A percentile compares a stretch with the other conserved stretches of the same genome.
Conservation (phyloP, 345 rosid genomes). For the Reutealis trisperma region DNA sequence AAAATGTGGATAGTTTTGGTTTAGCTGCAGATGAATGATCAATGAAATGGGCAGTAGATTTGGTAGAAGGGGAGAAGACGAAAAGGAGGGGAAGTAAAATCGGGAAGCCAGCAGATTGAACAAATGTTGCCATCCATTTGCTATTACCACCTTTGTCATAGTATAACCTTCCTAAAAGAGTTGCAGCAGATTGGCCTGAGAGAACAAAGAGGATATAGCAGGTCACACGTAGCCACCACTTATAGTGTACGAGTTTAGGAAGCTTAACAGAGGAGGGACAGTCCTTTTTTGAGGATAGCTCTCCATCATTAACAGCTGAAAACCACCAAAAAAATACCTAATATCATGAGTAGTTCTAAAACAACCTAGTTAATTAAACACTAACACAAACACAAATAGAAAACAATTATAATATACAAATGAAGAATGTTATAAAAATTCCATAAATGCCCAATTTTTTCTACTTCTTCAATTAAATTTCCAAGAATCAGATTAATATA, state of each 20-base stretch:
- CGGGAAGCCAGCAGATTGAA: conserved; percentile 65
- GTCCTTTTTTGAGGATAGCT: background rate
- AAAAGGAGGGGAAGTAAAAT: conserved; percentile 41
- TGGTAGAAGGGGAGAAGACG: conserved; percentile 29
- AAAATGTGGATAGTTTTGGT: conserved; percentile 28
- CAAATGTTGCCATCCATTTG: conserved; percentile 68
- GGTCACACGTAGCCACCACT: conserved; percentile 49
- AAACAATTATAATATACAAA: no score
- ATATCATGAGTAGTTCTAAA: background rate
- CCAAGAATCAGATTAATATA: no score
- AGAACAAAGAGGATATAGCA: conserved; percentile 39
- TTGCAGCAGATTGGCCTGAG: conserved; percentile 49
- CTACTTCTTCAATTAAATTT: background rate
- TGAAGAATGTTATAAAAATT: no score
- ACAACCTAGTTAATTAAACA: no score
- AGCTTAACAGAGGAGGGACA: background rate
- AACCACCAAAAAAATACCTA: background rate
- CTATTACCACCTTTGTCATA: conserved; percentile 63
- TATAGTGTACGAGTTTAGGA: conserved; percentile 33
- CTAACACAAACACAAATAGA: no score
- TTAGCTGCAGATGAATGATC: background rate
- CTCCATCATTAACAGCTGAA: conserved; percentile 24
- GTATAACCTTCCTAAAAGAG: conserved; percentile 52
- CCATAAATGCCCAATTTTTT: no score
- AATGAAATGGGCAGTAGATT: background rate